Evolutionary conservation across 257 asterid species (phyloP), one percentile per base, ranked within the genome.

Genomic region (Nicotiana attenuata): DNA sequence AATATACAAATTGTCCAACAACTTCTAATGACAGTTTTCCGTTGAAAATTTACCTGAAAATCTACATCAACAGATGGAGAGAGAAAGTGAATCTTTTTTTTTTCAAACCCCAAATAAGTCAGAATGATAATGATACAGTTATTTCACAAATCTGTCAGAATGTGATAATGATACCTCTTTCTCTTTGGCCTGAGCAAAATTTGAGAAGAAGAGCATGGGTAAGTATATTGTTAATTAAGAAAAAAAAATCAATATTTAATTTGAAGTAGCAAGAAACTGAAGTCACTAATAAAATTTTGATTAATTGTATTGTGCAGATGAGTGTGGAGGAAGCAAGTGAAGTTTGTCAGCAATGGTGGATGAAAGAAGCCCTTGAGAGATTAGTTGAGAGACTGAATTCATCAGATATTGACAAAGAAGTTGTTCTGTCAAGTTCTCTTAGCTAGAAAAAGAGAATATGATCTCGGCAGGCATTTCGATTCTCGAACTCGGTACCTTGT

Each of bases 331-430:
- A 91, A 86, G 97, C 97, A 55, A 90, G 91, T 89, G 89, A 91
- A 66, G 93, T 87, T 28, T 92, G 97, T 85, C 84, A 83, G 57
- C 97, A 93, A 17, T 89, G 90, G 90, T 93, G 97, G 97, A 93
- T 93, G 97, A 93, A 88, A 81, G 97, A 93, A 89, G 97, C 97
- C 38, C 86, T 93, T 61, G 97, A 91, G 59, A 88, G 61, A 80
- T 81, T 93, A 82, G 92, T 86, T 71, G 56, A 84, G 8, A 92
- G 97, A 80, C 87, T 93, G 7, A 76, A 17, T 61, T 87, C 89
- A 17, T 53, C 89, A 28, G 9, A 22, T 10, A 11, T 6, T 47
- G 71, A 47, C 15, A 13, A 31, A 64, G 64, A 73, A 13, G 41
- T 5, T 35, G 45, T 79, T 35, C 22, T 78, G 59, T 65, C 26